phyloP scores from a whole-genome alignment of 2,329 filamentous ascomycete genomes.

The Hymenoscyphus salicellus region DNA sequence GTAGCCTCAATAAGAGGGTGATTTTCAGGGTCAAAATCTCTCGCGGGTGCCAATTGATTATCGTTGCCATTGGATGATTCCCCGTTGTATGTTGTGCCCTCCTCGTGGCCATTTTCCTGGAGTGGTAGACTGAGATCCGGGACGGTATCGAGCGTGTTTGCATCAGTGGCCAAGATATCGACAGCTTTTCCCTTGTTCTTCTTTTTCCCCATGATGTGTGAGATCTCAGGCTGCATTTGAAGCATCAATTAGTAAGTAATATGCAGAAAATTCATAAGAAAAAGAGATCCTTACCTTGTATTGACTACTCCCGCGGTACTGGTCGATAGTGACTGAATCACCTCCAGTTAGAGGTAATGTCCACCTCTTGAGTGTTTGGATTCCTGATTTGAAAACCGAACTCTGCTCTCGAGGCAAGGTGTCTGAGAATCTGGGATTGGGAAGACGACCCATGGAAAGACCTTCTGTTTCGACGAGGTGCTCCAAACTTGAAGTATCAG shows the following conservation, averaged over 20 bases:
- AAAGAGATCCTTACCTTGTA: too few relatives aligned
- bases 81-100: neutral
- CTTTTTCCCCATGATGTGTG: neutral
- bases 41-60: neutral
- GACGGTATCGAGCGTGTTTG: neutral
- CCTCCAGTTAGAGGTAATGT: neutral
- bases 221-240: too few relatives aligned
- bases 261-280: too few relatives aligned
- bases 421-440: neutral
- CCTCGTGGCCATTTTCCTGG: neutral
- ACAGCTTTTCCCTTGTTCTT: neutral
- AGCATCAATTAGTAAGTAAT: too few relatives aligned
- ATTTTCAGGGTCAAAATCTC: neutral
- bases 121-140: neutral
- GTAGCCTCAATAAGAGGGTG: neutral
- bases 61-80: neutral
- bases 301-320: too few relatives aligned
- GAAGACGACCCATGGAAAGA: neutral
- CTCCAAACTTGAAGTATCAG: too few relatives aligned
- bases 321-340: neutral
- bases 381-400: neutral
- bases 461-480: neutral
- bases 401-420: neutral
- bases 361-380: neutral
- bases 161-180: too few relatives aligned